These are phyloP conservation scores for Pseudocercospora fuligena DNA, from an alignment of 2,329 filamentous ascomycete species.

Conservation along the genomic window DNA sequence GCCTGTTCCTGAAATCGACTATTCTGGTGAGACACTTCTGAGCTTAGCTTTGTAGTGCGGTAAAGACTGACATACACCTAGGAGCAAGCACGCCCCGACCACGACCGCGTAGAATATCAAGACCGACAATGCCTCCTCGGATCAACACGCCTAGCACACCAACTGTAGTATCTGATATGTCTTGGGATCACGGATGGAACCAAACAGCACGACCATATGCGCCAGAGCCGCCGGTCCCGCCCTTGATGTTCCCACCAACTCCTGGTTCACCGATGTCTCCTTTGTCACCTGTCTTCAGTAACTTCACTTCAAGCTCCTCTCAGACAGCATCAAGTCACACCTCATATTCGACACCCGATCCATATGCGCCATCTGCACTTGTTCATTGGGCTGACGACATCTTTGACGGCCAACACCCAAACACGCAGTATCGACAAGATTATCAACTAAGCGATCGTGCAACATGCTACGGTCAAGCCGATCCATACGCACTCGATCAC, in stretches of 20 bases:
- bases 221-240: slow-evolving; percentile 11
- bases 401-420: slow-evolving; percentile 48
- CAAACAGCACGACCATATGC: slow-evolving; percentile 10
- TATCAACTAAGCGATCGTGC: slow-evolving; percentile 29
- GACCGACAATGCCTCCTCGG: slow-evolving; percentile 17
- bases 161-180: slow-evolving; percentile 21
- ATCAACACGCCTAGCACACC: slow-evolving; percentile 28
- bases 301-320: slow-evolving; percentile 49
- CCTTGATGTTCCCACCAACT: slow-evolving; percentile 39
- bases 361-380: slow-evolving; percentile 23
- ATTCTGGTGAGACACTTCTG: slow-evolving; percentile 10
- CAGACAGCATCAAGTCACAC: slow-evolving; percentile 44
- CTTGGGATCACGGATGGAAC: slow-evolving; percentile 11
- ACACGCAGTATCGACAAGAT: slow-evolving; percentile 43
- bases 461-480: slow-evolving; percentile 29
- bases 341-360: slow-evolving; percentile 32
- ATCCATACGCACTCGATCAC: slow-evolving; percentile 29
- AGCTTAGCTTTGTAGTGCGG: background rate
- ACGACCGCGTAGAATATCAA: slow-evolving; percentile 10
- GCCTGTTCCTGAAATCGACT: background rate
- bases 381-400: slow-evolving; percentile 52
- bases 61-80: slow-evolving; percentile 10
- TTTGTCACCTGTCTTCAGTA: slow-evolving; percentile 29
- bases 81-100: slow-evolving; percentile 28
- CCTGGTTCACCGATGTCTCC: slow-evolving; percentile 41